Conservation (phyloP, 1,139 yeast genomes). For the Saccharomyces pastorianus region DNA sequence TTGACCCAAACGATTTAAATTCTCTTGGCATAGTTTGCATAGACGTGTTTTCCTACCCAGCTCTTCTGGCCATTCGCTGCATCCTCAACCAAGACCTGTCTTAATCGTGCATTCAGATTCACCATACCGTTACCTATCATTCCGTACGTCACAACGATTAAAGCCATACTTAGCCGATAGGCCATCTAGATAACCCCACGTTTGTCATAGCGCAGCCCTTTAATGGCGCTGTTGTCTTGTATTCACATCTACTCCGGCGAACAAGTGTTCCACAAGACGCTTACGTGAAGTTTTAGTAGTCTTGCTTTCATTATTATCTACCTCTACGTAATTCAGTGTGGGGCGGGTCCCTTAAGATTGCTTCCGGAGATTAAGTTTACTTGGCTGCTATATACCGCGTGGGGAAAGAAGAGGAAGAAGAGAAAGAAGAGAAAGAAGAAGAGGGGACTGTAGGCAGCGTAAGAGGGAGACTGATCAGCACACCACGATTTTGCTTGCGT, state of each 20-base stretch:
- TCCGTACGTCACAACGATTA: not conserved
- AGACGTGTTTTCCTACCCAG: not conserved
- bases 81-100: not conserved
- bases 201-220: not conserved
- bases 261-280: too few species aligned
- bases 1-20: conserved; percentile 28
- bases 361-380: not conserved
- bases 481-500: not conserved
- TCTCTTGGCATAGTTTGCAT: conserved; percentile 12
- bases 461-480: not conserved
- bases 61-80: not conserved
- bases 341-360: not conserved
- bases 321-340: not conserved
- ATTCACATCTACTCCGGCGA: too few species aligned
- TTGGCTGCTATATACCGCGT: not conserved
- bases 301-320: not conserved
- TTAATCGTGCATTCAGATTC: not conserved
- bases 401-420: not conserved
- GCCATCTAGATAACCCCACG: not conserved
- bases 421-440: not conserved
- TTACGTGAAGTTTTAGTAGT: too few species aligned
- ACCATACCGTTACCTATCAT: not conserved
- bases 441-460: not conserved
- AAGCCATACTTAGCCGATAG: not conserved
- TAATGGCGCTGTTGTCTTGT: not conserved